phyloP scores from a whole-genome alignment of 306 rosid species.

The Arachis stenosperma region DNA sequence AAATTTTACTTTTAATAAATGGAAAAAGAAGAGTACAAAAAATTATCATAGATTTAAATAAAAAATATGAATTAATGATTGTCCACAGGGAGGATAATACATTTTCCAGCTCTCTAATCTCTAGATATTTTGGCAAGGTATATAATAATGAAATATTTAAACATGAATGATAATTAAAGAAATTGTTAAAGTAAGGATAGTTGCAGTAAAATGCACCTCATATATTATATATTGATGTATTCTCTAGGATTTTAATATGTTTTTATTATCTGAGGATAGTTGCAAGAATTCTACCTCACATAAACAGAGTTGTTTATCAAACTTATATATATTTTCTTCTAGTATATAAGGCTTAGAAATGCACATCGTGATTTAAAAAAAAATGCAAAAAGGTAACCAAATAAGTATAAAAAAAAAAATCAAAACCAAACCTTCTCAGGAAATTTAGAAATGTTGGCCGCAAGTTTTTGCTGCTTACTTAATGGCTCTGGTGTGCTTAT shows the following conservation, averaged over 20 bases:
- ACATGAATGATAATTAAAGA: too few species aligned
- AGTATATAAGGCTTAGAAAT: neutral
- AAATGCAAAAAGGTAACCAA: conserved; percentile 3
- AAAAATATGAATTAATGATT: too few species aligned
- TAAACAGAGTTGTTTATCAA: neutral
- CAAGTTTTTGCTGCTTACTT: conserved; percentile 53
- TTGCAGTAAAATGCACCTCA: too few species aligned
- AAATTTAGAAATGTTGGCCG: conserved; percentile 51
- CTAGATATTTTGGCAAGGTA: too few species aligned
- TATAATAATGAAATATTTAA: too few species aligned
- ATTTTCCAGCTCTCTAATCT: too few species aligned
- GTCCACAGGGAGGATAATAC: too few species aligned
- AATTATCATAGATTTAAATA: too few species aligned
- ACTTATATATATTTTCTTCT: conserved; percentile 2
- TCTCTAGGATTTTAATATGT: conserved; percentile 2
- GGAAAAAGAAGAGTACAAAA: too few species aligned
- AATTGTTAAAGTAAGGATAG: too few species aligned
- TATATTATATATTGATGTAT: too few species aligned
- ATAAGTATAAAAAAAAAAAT: neutral
- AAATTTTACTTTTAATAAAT: too few species aligned
- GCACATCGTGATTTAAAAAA: neutral
- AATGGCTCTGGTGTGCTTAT: conserved; percentile 46
- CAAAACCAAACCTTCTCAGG: conserved; percentile 93
- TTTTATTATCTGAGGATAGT: conserved; percentile 12
- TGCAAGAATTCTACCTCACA: neutral